phyloP scores from a whole-genome alignment of 768 basidiomycete species.

The Hirschioporus abietinus region DNA sequence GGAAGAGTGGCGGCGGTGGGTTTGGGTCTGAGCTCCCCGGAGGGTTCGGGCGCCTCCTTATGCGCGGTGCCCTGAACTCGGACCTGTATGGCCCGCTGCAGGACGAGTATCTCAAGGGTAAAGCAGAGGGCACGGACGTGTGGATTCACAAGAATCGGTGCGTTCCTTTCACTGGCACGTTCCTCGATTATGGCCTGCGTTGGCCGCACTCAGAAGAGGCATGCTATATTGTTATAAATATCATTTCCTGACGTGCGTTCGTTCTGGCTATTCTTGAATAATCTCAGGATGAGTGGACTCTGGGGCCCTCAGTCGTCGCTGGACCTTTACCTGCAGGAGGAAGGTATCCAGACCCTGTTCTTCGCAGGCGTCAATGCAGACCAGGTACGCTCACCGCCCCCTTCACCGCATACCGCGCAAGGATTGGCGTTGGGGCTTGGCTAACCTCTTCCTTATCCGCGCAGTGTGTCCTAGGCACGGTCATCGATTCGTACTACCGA shows the following conservation, averaged over 20 bases:
- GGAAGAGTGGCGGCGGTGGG: conserved; percentile 39
- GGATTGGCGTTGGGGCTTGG: background rate
- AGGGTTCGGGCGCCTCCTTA: conserved; percentile 48
- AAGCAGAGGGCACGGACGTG: conserved; percentile 52
- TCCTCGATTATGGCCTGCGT: background rate
- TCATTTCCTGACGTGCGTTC: background rate
- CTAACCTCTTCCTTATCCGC: background rate
- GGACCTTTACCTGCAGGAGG: conserved; percentile 57
- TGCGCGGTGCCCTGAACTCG: conserved; percentile 54
- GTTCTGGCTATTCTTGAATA: background rate
- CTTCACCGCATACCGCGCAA: background rate
- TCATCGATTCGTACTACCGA: conserved; percentile 57
- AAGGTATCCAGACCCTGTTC: conserved; percentile 55
- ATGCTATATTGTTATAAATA: background rate
- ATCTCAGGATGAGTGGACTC: conserved; percentile 54
- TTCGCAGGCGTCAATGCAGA: conserved; percentile 66
- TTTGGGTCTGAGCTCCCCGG: conserved; percentile 52
- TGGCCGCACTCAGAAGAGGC: background rate
- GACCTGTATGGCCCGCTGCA: conserved; percentile 63
- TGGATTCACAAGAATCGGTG: conserved; percentile 73
- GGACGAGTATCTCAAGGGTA: conserved; percentile 45
- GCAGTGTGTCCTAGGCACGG: conserved; percentile 60
- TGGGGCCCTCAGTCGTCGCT: conserved; percentile 62
- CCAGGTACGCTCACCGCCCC: conserved; percentile 35
- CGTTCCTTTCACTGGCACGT: background rate